phyloP scores from a whole-genome alignment of 257 asterid genomes.

The Orobanche coerulescens region DNA sequence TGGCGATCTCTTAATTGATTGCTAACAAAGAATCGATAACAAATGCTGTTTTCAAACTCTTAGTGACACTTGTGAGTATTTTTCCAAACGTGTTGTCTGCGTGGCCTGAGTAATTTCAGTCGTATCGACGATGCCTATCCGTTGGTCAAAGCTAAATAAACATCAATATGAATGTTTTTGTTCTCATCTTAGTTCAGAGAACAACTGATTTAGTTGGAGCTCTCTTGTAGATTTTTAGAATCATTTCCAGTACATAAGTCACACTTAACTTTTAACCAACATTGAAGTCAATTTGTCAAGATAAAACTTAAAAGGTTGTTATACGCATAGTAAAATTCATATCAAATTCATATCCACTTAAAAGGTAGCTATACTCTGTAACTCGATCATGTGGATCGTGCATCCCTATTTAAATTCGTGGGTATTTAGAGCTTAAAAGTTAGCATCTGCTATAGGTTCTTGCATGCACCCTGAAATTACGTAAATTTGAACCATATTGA shows the following conservation, averaged over 20 bases:
- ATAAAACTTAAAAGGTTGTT: neutral
- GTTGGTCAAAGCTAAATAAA: slow-evolving; percentile 3
- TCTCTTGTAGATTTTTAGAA: neutral
- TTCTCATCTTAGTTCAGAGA: neutral
- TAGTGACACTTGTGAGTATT: slow-evolving; percentile 10
- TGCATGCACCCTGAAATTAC: neutral
- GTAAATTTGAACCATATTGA: neutral
- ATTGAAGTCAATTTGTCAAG: neutral
- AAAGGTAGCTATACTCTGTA: neutral
- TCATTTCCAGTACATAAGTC: neutral
- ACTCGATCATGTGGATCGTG: neutral
- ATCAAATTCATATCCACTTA: no score
- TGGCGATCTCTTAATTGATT: neutral
- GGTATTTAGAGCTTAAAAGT: neutral
- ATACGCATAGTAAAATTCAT: no score
- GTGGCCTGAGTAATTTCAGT: neutral
- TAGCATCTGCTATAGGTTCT: slow-evolving; percentile 6
- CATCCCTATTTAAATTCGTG: slow-evolving; percentile 2
- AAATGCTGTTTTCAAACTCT: slow-evolving; percentile 15
- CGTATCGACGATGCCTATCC: neutral
- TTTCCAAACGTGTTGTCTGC: neutral
- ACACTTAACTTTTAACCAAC: neutral
- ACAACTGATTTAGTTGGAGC: neutral
- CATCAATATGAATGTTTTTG: neutral
- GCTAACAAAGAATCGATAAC: neutral